These are phyloP conservation scores for Chaetomium sp. DNA, from an alignment of 2,329 filamentous ascomycete genomes.

Conservation along the genomic window DNA sequence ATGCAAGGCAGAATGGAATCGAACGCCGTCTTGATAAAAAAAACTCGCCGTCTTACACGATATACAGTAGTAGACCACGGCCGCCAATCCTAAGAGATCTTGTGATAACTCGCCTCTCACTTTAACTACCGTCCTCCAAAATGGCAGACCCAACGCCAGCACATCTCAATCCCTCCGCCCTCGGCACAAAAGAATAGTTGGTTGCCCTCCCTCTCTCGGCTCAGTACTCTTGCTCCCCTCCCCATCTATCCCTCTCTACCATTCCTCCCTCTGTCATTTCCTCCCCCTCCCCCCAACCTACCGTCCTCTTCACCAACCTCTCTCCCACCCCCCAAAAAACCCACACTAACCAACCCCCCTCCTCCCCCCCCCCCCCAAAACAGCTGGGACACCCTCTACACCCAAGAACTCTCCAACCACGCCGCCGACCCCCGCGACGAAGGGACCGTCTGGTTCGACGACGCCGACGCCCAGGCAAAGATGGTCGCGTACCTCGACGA, in stretches of 20 bases:
- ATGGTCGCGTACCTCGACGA: slow-evolving; percentile 68
- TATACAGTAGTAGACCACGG: neutral
- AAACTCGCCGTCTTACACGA: neutral
- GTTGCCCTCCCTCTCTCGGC: slow-evolving; percentile 2
- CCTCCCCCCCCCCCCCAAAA: too few relatives aligned
- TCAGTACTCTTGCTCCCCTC: neutral
- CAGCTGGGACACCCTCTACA: slow-evolving; percentile 75
- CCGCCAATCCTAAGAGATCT: neutral
- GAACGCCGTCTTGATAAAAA: neutral
- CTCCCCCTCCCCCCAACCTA: neutral
- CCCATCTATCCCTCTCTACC: slow-evolving; percentile 4
- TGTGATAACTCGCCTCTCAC: neutral
- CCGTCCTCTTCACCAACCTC: slow-evolving; percentile 6
- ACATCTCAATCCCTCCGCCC: slow-evolving; percentile 72
- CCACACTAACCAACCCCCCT: neutral
- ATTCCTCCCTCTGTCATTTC: neutral
- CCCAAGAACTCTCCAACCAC: slow-evolving; percentile 71
- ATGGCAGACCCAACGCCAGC: slow-evolving; percentile 48
- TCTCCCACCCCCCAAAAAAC: neutral
- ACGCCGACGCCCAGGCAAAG: slow-evolving; percentile 83
- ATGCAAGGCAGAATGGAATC: slow-evolving; percentile 14
- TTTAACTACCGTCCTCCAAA: neutral
- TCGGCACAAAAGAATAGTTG: slow-evolving; percentile 91
- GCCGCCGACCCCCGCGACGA: slow-evolving; percentile 72
- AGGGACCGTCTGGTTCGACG: slow-evolving; percentile 95